Evolutionary conservation across 345 rosid species (phyloP).

Genomic region (Odontarrhena argentea): DNA sequence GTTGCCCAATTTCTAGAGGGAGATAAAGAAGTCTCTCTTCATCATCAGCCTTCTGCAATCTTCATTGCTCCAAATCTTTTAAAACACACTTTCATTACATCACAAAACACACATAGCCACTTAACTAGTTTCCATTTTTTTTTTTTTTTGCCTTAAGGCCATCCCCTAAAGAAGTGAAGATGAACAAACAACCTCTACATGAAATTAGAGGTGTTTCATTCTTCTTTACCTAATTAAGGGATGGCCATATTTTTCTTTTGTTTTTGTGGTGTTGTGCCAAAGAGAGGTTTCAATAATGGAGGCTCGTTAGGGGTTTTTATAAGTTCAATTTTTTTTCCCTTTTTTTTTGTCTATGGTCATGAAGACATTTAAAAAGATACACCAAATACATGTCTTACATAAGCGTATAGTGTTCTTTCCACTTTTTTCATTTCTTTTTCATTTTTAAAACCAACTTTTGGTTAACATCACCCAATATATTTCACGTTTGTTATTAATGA

Average conservation of each 20-base stretch:
- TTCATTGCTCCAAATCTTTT: constrained; percentile 42
- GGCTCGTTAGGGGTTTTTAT: constrained; percentile 27
- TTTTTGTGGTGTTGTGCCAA: constrained; percentile 24
- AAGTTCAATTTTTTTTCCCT: constrained; percentile 3
- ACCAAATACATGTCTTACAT: constrained; percentile 25
- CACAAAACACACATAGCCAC: constrained; percentile 14
- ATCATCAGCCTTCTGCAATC: constrained; percentile 43
- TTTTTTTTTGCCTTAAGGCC: constrained; percentile 13
- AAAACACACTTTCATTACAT: constrained; percentile 18
- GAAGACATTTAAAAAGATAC: constrained; percentile 32
- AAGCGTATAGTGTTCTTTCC: constrained; percentile 34
- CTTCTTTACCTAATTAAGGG: constrained; percentile 29
- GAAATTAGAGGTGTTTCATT: constrained; percentile 8
- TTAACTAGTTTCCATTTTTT: neutral
- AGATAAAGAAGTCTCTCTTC: constrained; percentile 36
- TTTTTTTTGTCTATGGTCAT: constrained; percentile 35
- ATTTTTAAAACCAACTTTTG: neutral
- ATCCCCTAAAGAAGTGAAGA: constrained; percentile 30
- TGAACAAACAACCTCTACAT: constrained; percentile 13
- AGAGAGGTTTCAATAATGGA: constrained; percentile 39
- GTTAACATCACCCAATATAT: constrained; percentile 20
- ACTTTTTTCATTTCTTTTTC: constrained; percentile 31
- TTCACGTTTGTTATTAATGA: constrained; percentile 4
- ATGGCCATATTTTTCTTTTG: constrained; percentile 31
- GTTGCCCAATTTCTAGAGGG: constrained; percentile 42